Percentiles rank a stretch among this genome's conserved stretches.
These are phyloP conservation scores for Sedum album DNA, from an alignment of 164 flowering plant genomes.

Conservation along the genomic window DNA sequence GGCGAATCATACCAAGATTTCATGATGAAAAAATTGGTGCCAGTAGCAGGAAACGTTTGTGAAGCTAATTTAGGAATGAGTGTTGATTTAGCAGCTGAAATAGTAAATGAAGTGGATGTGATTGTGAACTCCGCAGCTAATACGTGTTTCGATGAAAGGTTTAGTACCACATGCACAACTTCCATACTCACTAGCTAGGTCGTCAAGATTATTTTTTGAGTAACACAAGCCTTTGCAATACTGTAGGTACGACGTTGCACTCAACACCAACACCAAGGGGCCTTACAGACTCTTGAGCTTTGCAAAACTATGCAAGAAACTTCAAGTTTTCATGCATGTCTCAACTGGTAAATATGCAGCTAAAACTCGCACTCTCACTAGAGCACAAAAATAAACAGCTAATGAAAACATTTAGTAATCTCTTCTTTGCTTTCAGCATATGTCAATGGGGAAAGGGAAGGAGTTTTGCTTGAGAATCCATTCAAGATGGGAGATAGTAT, in stretches of 20 bases:
- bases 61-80: slow-evolving; percentile 61
- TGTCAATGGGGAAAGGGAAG: slow-evolving; percentile 91
- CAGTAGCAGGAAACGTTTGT: slow-evolving; percentile 68
- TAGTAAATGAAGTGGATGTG: slow-evolving; percentile 59
- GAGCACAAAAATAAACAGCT: neutral
- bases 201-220: neutral
- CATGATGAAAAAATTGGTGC: slow-evolving; percentile 82
- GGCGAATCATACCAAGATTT: slow-evolving; percentile 63
- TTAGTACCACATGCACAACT: neutral
- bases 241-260: slow-evolving; percentile 63
- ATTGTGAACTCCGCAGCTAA: slow-evolving; percentile 90
- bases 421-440: slow-evolving; percentile 40
- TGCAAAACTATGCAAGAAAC: slow-evolving; percentile 64
- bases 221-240: neutral
- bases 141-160: slow-evolving; percentile 95
- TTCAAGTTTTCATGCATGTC: slow-evolving; percentile 65
- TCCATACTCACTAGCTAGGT: neutral
- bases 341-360: slow-evolving; percentile 62
- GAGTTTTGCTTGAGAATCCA: slow-evolving; percentile 69
- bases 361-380: neutral
- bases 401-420: too few species aligned
- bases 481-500: slow-evolving; percentile 64
- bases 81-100: slow-evolving; percentile 26
- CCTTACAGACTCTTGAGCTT: slow-evolving; percentile 52
- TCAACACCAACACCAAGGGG: slow-evolving; percentile 60